Conservation (phyloP, 1,139 yeast genomes). For the Lodderomyces jiufengensis region DNA sequence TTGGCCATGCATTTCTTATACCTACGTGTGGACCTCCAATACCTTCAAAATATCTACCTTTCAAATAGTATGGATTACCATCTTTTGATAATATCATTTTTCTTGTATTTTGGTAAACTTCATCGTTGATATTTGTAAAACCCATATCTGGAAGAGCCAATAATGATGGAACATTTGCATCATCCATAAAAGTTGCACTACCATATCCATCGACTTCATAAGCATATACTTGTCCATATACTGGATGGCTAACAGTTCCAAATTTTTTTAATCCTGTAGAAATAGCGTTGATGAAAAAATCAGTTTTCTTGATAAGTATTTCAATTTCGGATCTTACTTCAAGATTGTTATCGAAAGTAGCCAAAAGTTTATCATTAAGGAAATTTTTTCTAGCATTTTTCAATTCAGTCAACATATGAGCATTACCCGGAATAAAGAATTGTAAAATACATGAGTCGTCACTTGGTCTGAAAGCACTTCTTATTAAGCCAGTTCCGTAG, state of each 20-base stretch:
- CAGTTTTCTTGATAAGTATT: constrained; percentile 19
- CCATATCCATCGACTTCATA: constrained; percentile 91
- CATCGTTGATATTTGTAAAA: constrained; percentile 48
- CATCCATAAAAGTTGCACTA: constrained; percentile 73
- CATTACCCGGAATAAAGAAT: constrained; percentile 82
- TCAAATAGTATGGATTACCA: constrained; percentile 76
- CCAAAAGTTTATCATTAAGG: constrained; percentile 12
- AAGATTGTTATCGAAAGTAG: constrained; percentile 6
- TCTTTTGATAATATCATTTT: constrained; percentile 63
- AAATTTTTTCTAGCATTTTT: constrained; percentile 23
- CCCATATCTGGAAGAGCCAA: constrained; percentile 82
- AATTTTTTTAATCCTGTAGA: constrained; percentile 55
- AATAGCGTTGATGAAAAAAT: constrained; percentile 41
- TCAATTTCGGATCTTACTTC: constrained; percentile 1
- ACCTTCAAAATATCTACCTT: constrained; percentile 64
- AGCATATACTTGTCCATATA: constrained; percentile 75
- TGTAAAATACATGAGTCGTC: constrained; percentile 85
- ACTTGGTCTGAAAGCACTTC: constrained; percentile 89
- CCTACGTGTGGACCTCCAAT: constrained; percentile 94
- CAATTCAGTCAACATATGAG: constrained; percentile 68
- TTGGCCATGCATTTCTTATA: constrained; percentile 81
- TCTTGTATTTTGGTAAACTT: constrained; percentile 73
- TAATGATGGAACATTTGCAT: constrained; percentile 84
- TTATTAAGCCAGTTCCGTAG: constrained; percentile 61
- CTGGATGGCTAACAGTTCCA: constrained; percentile 66